Evolutionary conservation across 2,329 filamentous ascomycete genomes (phyloP).

Genomic region (Truncatella angustata): DNA sequence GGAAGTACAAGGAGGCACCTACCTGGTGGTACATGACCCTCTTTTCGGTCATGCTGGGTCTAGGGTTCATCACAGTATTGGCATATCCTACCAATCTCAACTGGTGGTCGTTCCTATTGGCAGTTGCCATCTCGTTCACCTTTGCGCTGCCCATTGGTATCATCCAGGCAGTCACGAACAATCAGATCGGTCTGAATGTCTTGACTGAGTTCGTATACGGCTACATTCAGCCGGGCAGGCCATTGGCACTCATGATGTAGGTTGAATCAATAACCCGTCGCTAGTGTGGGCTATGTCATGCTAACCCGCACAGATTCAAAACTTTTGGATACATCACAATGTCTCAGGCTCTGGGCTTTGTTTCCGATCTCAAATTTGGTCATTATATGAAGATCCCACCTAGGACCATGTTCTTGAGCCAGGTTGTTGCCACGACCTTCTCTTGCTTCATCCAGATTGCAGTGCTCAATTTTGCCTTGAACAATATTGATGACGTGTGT

Average conservation of each 20-base stretch:
- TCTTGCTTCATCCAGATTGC: slow-evolving; percentile 65
- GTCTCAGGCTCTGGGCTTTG: slow-evolving; percentile 64
- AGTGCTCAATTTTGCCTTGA: slow-evolving; percentile 61
- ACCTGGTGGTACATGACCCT: slow-evolving; percentile 63
- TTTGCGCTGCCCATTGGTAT: slow-evolving; percentile 69
- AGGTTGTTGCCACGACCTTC: slow-evolving; percentile 64
- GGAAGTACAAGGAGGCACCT: slow-evolving; percentile 60
- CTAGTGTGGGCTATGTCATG: slow-evolving; percentile 11
- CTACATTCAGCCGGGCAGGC: slow-evolving; percentile 71
- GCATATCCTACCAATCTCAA: slow-evolving; percentile 65
- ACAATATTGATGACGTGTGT: slow-evolving; percentile 64
- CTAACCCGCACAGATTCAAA: slow-evolving; percentile 49
- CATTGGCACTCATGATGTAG: slow-evolving; percentile 72
- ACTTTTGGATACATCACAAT: slow-evolving; percentile 63
- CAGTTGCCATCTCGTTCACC: slow-evolving; percentile 60
- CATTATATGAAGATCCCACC: slow-evolving; percentile 74
- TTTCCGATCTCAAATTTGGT: slow-evolving; percentile 66
- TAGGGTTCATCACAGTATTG: slow-evolving; percentile 54
- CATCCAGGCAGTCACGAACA: slow-evolving; percentile 68
- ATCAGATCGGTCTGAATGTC: slow-evolving; percentile 71
- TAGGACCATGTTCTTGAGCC: slow-evolving; percentile 56
- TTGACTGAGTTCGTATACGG: slow-evolving; percentile 73
- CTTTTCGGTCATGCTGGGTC: slow-evolving; percentile 50
- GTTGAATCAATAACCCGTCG: background rate
- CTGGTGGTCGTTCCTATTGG: slow-evolving; percentile 72